Evolutionary conservation across 345 rosid species (phyloP).

Genomic region (Bretschneidera sinensis): DNA sequence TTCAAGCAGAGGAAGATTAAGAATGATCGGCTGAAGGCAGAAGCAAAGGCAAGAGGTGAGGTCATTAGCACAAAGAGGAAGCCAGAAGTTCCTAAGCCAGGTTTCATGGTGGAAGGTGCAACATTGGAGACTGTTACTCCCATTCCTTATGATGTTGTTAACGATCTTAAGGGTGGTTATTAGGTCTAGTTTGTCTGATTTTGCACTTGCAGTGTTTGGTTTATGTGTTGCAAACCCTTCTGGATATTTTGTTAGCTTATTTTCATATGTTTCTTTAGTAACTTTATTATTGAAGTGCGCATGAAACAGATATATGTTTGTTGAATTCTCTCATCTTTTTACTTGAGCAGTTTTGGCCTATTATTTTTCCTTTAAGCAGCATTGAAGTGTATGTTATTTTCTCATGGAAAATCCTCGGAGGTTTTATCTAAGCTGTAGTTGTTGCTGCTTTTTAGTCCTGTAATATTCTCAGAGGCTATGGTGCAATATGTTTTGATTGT

Average conservation of each 20-base stretch:
- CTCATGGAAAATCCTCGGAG: too few species aligned
- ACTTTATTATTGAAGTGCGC: too few species aligned
- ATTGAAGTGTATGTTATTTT: too few species aligned
- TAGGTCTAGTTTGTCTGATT: constrained; percentile 19
- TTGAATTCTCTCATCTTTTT: background rate
- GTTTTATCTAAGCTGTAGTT: too few species aligned
- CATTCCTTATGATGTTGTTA: constrained; percentile 81
- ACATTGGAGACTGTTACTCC: constrained; percentile 77
- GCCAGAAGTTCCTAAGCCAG: constrained; percentile 79
- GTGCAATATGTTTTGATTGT: too few species aligned
- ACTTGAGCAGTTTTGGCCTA: too few species aligned
- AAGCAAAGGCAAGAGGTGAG: constrained; percentile 66
- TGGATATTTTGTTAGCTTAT: background rate
- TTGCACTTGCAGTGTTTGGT: constrained; percentile 9
- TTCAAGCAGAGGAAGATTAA: constrained; percentile 45
- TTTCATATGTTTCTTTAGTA: background rate
- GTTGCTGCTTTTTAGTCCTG: too few species aligned
- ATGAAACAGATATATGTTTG: background rate
- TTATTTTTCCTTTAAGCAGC: too few species aligned
- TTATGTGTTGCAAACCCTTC: background rate
- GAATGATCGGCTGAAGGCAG: constrained; percentile 64
- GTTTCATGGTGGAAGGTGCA: constrained; percentile 85
- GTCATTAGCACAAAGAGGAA: constrained; percentile 72
- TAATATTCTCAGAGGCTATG: too few species aligned
- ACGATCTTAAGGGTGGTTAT: constrained; percentile 87